Evolutionary conservation across 129 eudicot species (phyloP).

Genomic region (Deinandra increscens): DNA sequence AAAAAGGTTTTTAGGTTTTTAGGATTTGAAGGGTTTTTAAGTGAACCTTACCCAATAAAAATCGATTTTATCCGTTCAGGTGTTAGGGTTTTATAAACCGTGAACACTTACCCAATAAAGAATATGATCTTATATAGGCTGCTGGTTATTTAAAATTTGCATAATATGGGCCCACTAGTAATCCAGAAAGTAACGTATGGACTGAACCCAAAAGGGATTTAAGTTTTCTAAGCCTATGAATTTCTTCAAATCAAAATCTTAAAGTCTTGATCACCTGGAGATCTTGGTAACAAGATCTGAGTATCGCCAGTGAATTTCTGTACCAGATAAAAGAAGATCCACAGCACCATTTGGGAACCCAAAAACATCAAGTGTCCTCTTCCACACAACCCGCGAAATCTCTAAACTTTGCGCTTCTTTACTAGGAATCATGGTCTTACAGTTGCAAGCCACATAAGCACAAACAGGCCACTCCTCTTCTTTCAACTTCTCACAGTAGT

Average conservation of each 20-base stretch:
- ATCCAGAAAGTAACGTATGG: neutral
- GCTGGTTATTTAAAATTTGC: neutral
- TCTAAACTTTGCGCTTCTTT: slow-evolving; percentile 37
- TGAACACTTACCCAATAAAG: no score
- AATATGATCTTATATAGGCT: no score
- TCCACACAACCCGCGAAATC: slow-evolving; percentile 34
- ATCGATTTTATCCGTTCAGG: no score
- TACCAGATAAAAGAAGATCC: slow-evolving; percentile 31
- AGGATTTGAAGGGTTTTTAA: no score
- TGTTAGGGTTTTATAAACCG: no score
- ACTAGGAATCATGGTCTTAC: slow-evolving; percentile 39
- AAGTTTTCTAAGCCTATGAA: neutral
- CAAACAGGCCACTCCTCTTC: slow-evolving; percentile 39
- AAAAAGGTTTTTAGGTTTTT: no score
- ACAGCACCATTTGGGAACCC: slow-evolving; percentile 36
- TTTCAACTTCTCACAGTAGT: slow-evolving; percentile 40
- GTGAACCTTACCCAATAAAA: no score
- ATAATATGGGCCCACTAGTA: neutral
- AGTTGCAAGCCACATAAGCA: slow-evolving; percentile 34
- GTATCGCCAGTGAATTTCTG: slow-evolving; percentile 37
- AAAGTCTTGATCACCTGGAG: slow-evolving; percentile 15
- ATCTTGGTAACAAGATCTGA: slow-evolving; percentile 16
- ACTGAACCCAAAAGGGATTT: neutral
- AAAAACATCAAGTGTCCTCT: slow-evolving; percentile 38
- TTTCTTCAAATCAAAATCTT: neutral